Percentiles rank a stretch among this genome's conserved stretches.
phyloP scores from a whole-genome alignment of 345 rosid genomes.

The Firmiana major region DNA sequence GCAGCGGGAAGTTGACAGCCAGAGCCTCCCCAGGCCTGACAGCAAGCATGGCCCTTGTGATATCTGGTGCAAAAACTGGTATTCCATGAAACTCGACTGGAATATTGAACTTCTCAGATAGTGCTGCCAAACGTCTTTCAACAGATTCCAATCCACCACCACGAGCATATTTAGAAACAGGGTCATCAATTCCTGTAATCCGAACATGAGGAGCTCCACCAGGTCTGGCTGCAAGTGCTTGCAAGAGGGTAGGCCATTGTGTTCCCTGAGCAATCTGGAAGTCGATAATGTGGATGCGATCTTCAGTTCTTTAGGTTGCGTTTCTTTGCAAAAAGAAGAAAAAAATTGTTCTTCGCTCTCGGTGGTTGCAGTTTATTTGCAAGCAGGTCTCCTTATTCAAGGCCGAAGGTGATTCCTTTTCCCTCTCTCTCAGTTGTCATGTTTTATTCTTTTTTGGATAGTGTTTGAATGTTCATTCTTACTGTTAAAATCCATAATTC shows the following conservation, averaged over 20 bases:
- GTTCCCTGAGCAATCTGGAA: conserved; percentile 66
- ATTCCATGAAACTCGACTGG: conserved; percentile 54
- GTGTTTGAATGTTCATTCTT: too few relatives aligned
- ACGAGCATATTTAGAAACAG: conserved; percentile 42
- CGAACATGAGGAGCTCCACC: conserved; percentile 65
- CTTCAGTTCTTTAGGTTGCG: conserved; percentile 48
- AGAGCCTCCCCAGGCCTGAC: conserved; percentile 64
- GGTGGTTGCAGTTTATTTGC: too few relatives aligned
- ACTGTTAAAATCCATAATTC: too few relatives aligned
- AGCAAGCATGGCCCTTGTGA: conserved; percentile 57
- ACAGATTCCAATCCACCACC: conserved; percentile 56
- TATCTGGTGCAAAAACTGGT: conserved; percentile 49
- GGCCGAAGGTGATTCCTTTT: too few relatives aligned
- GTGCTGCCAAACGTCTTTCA: conserved; percentile 35
- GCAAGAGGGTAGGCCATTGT: conserved; percentile 70
- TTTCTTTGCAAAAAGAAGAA: too few relatives aligned
- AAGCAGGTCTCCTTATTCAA: too few relatives aligned
- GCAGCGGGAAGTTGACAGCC: conserved; percentile 62
- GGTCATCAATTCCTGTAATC: conserved; percentile 71
- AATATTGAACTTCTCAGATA: conserved; percentile 53
- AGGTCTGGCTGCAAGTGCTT: conserved; percentile 67
- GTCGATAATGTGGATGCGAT: conserved; percentile 60
- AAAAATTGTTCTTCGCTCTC: too few relatives aligned
- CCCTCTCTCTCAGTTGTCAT: too few relatives aligned
- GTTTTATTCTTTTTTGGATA: too few relatives aligned